These are phyloP conservation scores for Leptosphaerulina australis DNA, from an alignment of 2,329 filamentous ascomycete species.

Conservation along the genomic window DNA sequence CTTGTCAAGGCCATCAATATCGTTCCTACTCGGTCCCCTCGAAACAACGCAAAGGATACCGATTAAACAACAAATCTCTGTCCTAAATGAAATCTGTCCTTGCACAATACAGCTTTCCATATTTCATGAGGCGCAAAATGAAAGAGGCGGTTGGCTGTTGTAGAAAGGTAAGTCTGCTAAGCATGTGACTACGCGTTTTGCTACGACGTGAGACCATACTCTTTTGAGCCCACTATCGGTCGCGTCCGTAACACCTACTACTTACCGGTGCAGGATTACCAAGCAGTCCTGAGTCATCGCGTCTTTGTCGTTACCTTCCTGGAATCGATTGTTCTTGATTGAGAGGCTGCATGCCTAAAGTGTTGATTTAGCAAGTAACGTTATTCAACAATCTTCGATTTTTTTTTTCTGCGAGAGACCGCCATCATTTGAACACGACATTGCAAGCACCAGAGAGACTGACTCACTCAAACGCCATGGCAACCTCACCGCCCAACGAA, in stretches of 20 bases:
- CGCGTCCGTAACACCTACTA: conserved; percentile 1
- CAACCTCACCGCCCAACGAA: background rate
- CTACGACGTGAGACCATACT: conserved; percentile 14
- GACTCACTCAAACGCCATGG: background rate
- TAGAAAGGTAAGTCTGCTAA: background rate
- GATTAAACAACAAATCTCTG: background rate
- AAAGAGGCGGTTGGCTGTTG: conserved; percentile 1
- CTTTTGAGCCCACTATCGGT: background rate
- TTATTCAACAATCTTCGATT: too few species aligned
- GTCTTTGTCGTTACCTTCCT: too few species aligned
- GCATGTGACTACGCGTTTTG: conserved; percentile 16
- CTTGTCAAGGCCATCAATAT: too few species aligned
- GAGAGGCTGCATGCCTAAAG: too few species aligned
- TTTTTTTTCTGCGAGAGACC: too few species aligned
- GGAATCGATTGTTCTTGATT: too few species aligned
- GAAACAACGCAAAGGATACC: background rate
- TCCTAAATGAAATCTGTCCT: background rate
- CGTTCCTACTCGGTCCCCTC: background rate
- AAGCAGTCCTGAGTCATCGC: too few species aligned
- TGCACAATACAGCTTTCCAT: background rate
- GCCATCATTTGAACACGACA: too few species aligned
- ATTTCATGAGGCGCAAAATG: background rate
- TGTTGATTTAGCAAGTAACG: too few species aligned
- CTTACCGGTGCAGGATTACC: conserved; percentile 3
- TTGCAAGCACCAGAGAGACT: too few species aligned